Evolutionary conservation across 495 filamentous ascomycete genomes (phyloP).

Genomic region (Penicillium verhagenii): DNA sequence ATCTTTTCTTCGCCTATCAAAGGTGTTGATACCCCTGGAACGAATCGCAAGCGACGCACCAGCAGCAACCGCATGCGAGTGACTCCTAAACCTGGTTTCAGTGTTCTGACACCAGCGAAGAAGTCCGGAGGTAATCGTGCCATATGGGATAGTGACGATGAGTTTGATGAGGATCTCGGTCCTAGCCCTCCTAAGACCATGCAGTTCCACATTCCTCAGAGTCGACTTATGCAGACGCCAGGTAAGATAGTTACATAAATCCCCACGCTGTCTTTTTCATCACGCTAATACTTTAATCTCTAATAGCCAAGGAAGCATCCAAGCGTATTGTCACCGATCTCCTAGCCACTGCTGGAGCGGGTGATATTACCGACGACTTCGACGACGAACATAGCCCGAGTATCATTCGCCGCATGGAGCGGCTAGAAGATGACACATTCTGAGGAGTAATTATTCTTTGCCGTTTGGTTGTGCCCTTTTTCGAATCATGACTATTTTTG

Average conservation of each 20-base stretch:
- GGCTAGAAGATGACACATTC: conserved; percentile 71
- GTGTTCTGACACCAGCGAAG: conserved; percentile 68
- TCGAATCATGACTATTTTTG: not conserved
- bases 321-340: conserved; percentile 90
- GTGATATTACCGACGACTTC: conserved; percentile 37
- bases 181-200: conserved; percentile 96
- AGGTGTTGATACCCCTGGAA: conserved; percentile 34
- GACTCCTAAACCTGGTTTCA: conserved; percentile 68
- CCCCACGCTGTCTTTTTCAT: not conserved
- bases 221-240: conserved; percentile 84
- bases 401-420: conserved; percentile 64
- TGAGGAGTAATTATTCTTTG: conserved; percentile 24
- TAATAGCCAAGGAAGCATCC: conserved; percentile 79
- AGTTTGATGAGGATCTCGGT: conserved; percentile 58
- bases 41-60: conserved; percentile 35
- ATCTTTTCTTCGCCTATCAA: conserved; percentile 75
- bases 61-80: conserved; percentile 34
- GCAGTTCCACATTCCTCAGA: conserved; percentile 89
- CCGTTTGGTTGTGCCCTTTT: not conserved
- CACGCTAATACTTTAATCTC: not conserved
- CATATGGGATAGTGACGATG: conserved; percentile 66
- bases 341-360: conserved; percentile 69
- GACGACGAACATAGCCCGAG: conserved; percentile 68
- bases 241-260: conserved; percentile 50
- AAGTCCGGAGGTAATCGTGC: conserved; percentile 24